Percentiles rank a stretch among this genome's conserved stretches.
Conservation (phyloP, 2,329 filamentous ascomycete species). For the Colletotrichum horii region DNA sequence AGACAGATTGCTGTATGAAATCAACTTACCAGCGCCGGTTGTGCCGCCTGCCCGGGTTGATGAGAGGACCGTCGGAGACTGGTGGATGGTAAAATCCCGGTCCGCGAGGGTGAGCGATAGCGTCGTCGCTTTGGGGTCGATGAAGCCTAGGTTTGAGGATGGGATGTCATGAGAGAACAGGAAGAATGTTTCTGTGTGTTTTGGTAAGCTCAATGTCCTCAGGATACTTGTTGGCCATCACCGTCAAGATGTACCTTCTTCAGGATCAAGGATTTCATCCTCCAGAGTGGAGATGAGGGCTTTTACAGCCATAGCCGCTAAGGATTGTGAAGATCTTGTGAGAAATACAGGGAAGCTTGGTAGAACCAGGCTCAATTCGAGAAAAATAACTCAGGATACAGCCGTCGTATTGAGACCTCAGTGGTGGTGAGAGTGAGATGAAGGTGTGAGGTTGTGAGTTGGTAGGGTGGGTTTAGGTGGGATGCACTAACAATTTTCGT, state of each 20-base stretch:
- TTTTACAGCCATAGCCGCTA: slow-evolving; percentile 3
- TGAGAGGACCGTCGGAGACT: slow-evolving; percentile 82
- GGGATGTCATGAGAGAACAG: slow-evolving; percentile 80
- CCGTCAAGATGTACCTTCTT: slow-evolving; percentile 44
- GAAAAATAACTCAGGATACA: neutral
- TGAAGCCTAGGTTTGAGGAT: slow-evolving; percentile 81
- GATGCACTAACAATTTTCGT: neutral
- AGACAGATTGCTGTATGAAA: neutral
- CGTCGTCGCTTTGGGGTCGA: slow-evolving; percentile 71
- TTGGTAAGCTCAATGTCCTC: neutral
- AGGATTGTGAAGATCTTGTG: neutral
- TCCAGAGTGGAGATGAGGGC: slow-evolving; percentile 39
- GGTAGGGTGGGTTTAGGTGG: neutral
- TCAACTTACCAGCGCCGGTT: slow-evolving; percentile 53
- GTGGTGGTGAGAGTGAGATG: neutral
- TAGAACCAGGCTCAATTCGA: neutral
- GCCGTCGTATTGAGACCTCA: neutral
- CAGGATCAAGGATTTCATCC: slow-evolving; percentile 51
- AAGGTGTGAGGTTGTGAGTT: neutral
- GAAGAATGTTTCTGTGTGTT: slow-evolving; percentile 78
- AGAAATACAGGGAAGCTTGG: neutral
- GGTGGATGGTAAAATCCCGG: slow-evolving; percentile 76
- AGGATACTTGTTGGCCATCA: neutral
- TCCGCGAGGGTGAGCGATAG: slow-evolving; percentile 73
- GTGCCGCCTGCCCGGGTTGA: slow-evolving; percentile 72